phyloP scores from a whole-genome alignment of 2,329 filamentous ascomycete species.

The Trichophyton benhamiae region DNA sequence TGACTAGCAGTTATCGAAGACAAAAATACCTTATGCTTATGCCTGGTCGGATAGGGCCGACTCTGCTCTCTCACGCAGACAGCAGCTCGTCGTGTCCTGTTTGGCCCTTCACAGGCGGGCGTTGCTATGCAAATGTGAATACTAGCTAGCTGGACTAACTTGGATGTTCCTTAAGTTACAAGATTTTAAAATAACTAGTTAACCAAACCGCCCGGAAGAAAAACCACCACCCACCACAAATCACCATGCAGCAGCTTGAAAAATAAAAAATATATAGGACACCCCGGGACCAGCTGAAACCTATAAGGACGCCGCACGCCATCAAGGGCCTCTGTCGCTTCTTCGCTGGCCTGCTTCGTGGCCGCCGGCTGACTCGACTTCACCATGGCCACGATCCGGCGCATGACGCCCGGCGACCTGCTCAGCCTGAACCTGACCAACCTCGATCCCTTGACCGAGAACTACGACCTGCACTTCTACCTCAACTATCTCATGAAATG shows the following conservation, averaged over 20 bases:
- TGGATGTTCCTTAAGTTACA: too few relatives aligned
- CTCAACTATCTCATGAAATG: conserved; percentile 91
- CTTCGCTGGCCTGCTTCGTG: neutral
- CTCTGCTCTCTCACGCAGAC: neutral
- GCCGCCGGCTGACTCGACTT: neutral
- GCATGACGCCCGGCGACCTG: conserved; percentile 73
- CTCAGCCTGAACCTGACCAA: conserved; percentile 89
- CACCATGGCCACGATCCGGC: conserved; percentile 68
- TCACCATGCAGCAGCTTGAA: too few relatives aligned
- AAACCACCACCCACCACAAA: too few relatives aligned
- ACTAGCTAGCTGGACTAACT: neutral
- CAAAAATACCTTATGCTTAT: neutral
- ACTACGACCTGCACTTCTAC: conserved; percentile 92
- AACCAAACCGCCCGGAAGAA: too few relatives aligned
- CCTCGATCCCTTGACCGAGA: conserved; percentile 92
- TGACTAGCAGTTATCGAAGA: too few relatives aligned
- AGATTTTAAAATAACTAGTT: neutral
- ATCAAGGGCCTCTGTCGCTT: neutral
- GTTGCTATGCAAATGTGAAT: neutral
- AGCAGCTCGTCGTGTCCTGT: neutral
- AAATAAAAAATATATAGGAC: too few relatives aligned
- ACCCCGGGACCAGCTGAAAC: neutral
- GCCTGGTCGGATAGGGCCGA: neutral
- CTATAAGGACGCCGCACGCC: neutral
- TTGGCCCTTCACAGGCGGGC: neutral